Conservation (phyloP, 2,329 filamentous ascomycete genomes). For the Falciphora oryzae region DNA sequence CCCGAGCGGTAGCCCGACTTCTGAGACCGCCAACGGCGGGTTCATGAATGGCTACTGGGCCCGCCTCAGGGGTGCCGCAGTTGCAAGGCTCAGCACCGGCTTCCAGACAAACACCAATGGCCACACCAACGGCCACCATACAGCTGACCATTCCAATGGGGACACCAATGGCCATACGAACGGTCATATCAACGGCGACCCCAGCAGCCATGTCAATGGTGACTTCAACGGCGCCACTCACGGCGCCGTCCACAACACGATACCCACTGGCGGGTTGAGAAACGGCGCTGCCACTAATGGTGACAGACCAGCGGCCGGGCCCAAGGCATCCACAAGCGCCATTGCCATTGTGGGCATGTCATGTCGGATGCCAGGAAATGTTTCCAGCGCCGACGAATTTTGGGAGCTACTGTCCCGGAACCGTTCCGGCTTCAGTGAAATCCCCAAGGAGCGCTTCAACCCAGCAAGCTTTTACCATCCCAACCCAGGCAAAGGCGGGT, state of each 20-base stretch:
- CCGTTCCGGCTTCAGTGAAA: conserved; percentile 34
- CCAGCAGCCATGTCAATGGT: conserved; percentile 15
- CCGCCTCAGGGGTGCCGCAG: conserved; percentile 11
- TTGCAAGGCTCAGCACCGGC: neutral
- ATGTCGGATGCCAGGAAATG: conserved; percentile 39
- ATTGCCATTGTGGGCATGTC: conserved; percentile 43
- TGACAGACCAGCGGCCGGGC: conserved; percentile 9
- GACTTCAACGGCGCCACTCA: conserved; percentile 7
- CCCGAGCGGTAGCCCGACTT: conserved; percentile 22
- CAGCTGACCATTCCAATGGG: conserved; percentile 21
- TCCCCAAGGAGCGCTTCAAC: conserved; percentile 43
- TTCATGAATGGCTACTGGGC: conserved; percentile 13
- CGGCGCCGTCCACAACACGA: conserved; percentile 11
- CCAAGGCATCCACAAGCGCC: conserved; percentile 22
- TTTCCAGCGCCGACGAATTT: conserved; percentile 35
- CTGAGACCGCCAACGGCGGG: conserved; percentile 21
- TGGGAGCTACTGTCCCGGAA: conserved; percentile 38
- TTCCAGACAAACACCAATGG: conserved; percentile 14
- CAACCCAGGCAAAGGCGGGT: conserved; percentile 35
- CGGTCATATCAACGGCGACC: conserved; percentile 14
- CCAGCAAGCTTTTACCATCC: conserved; percentile 32
- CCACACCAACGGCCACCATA: conserved; percentile 17
- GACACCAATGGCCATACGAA: conserved; percentile 21
- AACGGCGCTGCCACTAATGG: conserved; percentile 6
- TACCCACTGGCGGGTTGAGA: conserved; percentile 5